These are phyloP conservation scores for Brachypodium distachyon DNA, from an alignment of 202 grass and related monocot species.

Conservation along the genomic window DNA sequence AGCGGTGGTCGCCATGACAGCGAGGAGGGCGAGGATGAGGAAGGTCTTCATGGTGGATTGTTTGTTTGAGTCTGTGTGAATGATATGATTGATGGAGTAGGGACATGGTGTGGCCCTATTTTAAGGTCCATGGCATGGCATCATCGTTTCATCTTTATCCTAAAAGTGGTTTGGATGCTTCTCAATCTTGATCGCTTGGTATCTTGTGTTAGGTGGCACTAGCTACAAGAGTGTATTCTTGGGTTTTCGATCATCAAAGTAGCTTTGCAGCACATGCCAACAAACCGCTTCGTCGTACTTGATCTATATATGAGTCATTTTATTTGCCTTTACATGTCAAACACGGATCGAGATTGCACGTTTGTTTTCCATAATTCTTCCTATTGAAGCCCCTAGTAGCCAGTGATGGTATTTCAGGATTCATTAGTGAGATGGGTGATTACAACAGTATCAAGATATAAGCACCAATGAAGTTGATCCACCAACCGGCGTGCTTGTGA, in stretches of 20 bases:
- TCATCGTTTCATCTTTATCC: too few relatives aligned
- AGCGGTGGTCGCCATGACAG: not conserved
- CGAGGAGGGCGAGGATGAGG: not conserved
- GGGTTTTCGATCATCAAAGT: not conserved
- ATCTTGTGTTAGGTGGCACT: not conserved
- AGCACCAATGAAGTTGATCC: too few relatives aligned
- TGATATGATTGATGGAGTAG: not conserved
- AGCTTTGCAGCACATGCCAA: too few relatives aligned
- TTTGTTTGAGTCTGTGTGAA: not conserved
- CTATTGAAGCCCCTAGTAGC: too few relatives aligned
- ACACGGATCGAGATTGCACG: not conserved
- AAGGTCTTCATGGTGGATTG: conserved; percentile 11
- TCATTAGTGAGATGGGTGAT: too few relatives aligned
- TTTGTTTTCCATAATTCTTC: too few relatives aligned
- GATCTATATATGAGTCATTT: not conserved
- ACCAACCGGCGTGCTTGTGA: too few relatives aligned
- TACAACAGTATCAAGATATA: too few relatives aligned
- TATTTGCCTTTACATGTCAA: conserved; percentile 10
- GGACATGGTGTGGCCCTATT: not conserved
- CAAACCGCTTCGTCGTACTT: too few relatives aligned
- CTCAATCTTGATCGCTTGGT: not conserved
- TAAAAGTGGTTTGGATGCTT: not conserved
- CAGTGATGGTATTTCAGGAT: too few relatives aligned
- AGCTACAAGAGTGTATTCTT: not conserved
- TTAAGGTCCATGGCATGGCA: not conserved